phyloP scores from a whole-genome alignment of 1,139 yeast genomes.

The Kurtzmaniella quercitrusa region DNA sequence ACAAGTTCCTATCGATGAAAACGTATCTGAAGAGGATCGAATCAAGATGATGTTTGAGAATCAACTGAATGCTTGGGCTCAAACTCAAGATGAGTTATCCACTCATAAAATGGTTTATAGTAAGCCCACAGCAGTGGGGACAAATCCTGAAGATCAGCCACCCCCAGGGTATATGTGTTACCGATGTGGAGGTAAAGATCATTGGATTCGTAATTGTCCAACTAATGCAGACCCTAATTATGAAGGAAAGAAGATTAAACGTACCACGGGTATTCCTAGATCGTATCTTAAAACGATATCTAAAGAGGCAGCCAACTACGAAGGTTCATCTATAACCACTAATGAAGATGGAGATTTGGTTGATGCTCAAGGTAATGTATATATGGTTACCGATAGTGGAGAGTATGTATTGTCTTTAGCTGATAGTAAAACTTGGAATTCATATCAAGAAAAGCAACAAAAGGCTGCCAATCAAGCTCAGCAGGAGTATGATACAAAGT shows the following conservation, averaged over 20 bases:
- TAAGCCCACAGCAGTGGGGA: slow-evolving; percentile 27
- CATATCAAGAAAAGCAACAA: slow-evolving; percentile 67
- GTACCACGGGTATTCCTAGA: slow-evolving; percentile 97
- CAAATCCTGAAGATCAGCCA: slow-evolving; percentile 64
- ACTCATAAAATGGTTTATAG: slow-evolving; percentile 61
- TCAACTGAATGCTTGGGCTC: slow-evolving; percentile 91
- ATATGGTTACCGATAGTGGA: slow-evolving; percentile 91
- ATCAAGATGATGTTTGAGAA: slow-evolving; percentile 88
- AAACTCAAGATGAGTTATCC: slow-evolving; percentile 88
- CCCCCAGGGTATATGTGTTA: slow-evolving; percentile 96
- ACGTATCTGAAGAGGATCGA: slow-evolving; percentile 75
- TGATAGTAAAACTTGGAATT: slow-evolving; percentile 88
- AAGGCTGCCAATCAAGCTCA: slow-evolving; percentile 48
- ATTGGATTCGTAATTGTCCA: slow-evolving; percentile 95
- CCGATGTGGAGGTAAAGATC: slow-evolving; percentile 95
- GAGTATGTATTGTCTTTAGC: slow-evolving; percentile 94
- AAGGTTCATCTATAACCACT: slow-evolving; percentile 48
- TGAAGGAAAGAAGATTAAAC: slow-evolving; percentile 85
- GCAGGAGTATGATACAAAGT: slow-evolving; percentile 35
- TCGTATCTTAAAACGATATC: slow-evolving; percentile 79
- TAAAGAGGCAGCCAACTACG: slow-evolving; percentile 45
- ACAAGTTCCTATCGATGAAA: slow-evolving; percentile 29
- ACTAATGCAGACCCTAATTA: slow-evolving; percentile 88
- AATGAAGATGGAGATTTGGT: slow-evolving; percentile 46
- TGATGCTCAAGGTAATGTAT: slow-evolving; percentile 64